Evolutionary conservation across 1,284 basidiomycete genomes (phyloP), one percentile per base, ranked within the genome.

Genomic region (Irpex lacteus): DNA sequence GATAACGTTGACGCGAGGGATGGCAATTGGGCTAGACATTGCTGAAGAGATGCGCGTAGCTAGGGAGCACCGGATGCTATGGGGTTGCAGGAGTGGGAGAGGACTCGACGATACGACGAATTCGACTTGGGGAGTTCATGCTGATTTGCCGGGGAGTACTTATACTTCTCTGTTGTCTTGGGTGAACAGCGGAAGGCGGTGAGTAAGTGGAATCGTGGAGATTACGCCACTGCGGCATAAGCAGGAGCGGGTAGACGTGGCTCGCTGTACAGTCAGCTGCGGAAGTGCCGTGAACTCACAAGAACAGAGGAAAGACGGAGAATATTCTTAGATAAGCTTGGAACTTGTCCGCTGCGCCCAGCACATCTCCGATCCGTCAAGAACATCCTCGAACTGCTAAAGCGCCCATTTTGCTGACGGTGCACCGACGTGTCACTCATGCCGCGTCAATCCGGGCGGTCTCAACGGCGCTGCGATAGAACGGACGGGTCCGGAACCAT

Each of bases 21-120:
- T 69, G 50, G 70, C 67, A 58, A 73, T 69, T 18, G 73, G 71
- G 70, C 69, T 71, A 65, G 72, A 73, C 73, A 74, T 74, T 55
- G 62, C 59, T 61, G 62, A 49, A 60, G 18, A 18, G 44, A 9
- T 34, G 53, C 15, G 21, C 18, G 26, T 26, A 26, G 26, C 26
- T 26, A 26, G 37, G 2, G 21, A 37, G 37, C 7, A 26, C 47
- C 19, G 60, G 60, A 32, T 32, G 47, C n/a, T 26, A 47, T 53
- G 55, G 38, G 47, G 58, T 5, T 47, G 55, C 38, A 32, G 18
- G 15, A n/a, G 58, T n/a, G 7, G 8, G 58, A 50, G 56, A 59
- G n/a, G 57, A 59, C 58, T 38, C 21, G 62, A 44, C 40, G 8
- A 44, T 50, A 56, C 40, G 62, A 44, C 58, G 62, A 34, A 59